Base-by-base conservation (phyloP, 2,329 filamentous ascomycete species). In the Lasiodiplodia theobromae region DNA sequence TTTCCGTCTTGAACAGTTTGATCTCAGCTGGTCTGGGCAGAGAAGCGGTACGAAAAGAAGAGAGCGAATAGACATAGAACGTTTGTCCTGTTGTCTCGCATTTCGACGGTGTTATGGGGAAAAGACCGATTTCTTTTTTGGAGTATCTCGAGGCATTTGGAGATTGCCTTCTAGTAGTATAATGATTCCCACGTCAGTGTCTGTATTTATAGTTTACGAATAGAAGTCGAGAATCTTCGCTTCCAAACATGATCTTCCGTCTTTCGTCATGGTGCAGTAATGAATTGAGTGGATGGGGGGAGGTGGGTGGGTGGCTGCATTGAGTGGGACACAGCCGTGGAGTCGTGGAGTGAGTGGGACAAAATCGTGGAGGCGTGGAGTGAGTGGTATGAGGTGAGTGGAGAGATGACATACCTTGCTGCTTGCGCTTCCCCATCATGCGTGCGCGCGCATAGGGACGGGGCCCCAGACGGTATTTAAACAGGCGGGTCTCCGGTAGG, bases 171-270 rank as follows among this genome's bases (percentile, higher is more conserved):
- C 51, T 47, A n/a, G 44, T 8, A 11, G n/a, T 31, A 51, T 64
- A 64, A 64, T 64, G 60, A 64, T 64, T 64, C 60, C 60, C 44
- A 64, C 51, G 60, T 31, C 2, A n/a, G 44, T 47, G 44, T 47
- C 44, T 64, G 60, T 64, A 64, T 16, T 53, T 23, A 64, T 64
- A 64, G 47, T 64, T 64, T 52, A 64, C 44, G 60, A 63, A 51
- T 38, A 16, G 37, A 52, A 52, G 25, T 28, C 40, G 51, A 64
- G 14, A 64, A 1, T 12, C 14, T n/a, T 40, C 31, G 60, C 40
- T 52, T 52, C 10, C 40, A 40, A 52, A 18, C 47, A 23, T 23
- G 16, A 14, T 21, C 12, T 5, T 14, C 14, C 4, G 25, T 3
- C 44, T 51, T 34, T 51, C 40, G 58, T 49, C 58, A 63, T 49